phyloP scores from a whole-genome alignment of 352 stramenopile species.

The Phytopythium chamaehyphon region DNA sequence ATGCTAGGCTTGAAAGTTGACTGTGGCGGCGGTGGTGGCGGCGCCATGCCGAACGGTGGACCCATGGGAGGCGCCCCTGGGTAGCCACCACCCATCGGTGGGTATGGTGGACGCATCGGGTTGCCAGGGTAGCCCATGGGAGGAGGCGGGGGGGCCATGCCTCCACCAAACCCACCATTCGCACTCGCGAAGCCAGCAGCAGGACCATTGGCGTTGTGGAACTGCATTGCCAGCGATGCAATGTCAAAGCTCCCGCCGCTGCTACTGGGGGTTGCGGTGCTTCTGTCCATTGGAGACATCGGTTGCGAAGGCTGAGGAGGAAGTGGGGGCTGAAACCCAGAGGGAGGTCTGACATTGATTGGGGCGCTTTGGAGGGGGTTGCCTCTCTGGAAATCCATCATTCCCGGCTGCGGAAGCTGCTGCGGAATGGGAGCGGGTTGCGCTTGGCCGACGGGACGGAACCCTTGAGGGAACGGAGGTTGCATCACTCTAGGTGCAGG shows the following conservation, averaged over 20 bases:
- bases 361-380: no score
- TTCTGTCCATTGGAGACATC: constrained; percentile 7
- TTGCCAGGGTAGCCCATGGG: constrained; percentile 21
- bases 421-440: no score
- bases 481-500: neutral
- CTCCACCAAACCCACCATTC: constrained; percentile 19
- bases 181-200: constrained; percentile 16
- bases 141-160: constrained; percentile 26
- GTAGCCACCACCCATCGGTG: constrained; percentile 1
- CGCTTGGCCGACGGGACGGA: neutral
- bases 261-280: neutral
- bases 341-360: neutral
- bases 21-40: constrained; percentile 27
- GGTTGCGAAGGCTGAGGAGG: constrained; percentile 14
- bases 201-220: constrained; percentile 34
- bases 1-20: constrained; percentile 77
- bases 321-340: constrained; percentile 20
- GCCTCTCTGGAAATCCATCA: neutral
- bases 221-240: constrained; percentile 76
- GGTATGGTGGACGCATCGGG: constrained; percentile 8
- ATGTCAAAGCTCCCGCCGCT: constrained; percentile 38
- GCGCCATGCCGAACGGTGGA: constrained; percentile 20
- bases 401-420: no score
- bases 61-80: constrained; percentile 10
- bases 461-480: constrained; percentile 2